phyloP scores from a whole-genome alignment of 2,329 filamentous ascomycete genomes.

The Paracoccidioides brasiliensis region DNA sequence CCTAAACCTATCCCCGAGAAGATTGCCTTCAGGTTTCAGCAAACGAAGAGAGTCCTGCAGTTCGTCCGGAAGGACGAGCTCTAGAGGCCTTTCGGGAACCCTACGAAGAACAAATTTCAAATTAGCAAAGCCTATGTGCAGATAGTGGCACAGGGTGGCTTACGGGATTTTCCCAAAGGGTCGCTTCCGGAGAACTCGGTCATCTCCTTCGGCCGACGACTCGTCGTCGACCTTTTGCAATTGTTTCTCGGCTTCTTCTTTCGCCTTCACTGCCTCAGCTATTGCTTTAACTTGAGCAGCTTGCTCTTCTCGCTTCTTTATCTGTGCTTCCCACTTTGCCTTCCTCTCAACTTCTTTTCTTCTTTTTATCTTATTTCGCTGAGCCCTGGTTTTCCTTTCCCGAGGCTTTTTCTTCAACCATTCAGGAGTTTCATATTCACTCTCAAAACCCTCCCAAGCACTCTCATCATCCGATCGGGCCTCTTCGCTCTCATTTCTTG shows the following conservation, averaged over 20 bases:
- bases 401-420: conserved; percentile 59
- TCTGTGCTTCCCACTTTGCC: conserved; percentile 60
- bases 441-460: conserved; percentile 82
- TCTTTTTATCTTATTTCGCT: conserved; percentile 77
- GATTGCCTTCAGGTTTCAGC: conserved; percentile 88
- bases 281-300: conserved; percentile 59
- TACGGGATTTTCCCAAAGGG: conserved; percentile 53
- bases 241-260: conserved; percentile 35
- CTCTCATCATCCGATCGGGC: conserved; percentile 74
- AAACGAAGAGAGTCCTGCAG: conserved; percentile 67
- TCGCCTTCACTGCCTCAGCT: conserved; percentile 36
- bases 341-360: conserved; percentile 76
- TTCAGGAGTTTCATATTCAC: conserved; percentile 54
- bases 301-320: conserved; percentile 61
- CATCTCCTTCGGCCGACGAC: conserved; percentile 42
- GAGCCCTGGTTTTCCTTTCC: conserved; percentile 69
- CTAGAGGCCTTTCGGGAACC: conserved; percentile 59
- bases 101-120: conserved; percentile 12
- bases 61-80: conserved; percentile 72
- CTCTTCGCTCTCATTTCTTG: conserved; percentile 61
- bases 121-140: not conserved
- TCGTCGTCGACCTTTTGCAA: conserved; percentile 21
- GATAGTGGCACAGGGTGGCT: conserved; percentile 13
- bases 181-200: conserved; percentile 53
- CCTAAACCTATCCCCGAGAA: conserved; percentile 82